Conservation (phyloP, 2,329 filamentous ascomycete genomes). For the Chaetomium olivaceum region DNA sequence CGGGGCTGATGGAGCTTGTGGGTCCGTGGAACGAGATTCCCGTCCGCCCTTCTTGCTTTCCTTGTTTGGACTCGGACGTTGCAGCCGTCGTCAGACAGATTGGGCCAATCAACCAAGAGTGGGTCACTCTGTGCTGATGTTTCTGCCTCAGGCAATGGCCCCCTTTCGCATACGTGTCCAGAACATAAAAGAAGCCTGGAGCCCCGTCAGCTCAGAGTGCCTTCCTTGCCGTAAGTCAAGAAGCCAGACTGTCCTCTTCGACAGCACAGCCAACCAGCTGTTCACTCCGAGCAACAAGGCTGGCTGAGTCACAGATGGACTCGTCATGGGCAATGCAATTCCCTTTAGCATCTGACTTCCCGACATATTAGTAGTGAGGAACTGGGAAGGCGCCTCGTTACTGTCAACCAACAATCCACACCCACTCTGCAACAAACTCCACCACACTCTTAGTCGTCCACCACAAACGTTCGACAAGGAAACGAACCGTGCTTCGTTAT, state of each 20-base stretch:
- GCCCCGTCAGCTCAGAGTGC: constrained; percentile 24
- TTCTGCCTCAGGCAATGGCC: constrained; percentile 32
- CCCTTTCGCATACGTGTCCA: constrained; percentile 33
- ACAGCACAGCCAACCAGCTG: constrained; percentile 27
- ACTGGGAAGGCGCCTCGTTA: constrained; percentile 43
- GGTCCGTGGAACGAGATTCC: constrained; percentile 18
- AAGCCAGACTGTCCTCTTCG: constrained; percentile 34
- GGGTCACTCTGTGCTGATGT: constrained; percentile 3
- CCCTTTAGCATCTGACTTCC: constrained; percentile 23
- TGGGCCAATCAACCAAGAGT: constrained; percentile 28
- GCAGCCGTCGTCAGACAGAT: constrained; percentile 25
- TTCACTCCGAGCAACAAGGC: constrained; percentile 26
- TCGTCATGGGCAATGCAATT: constrained; percentile 35
- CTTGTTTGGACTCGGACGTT: constrained; percentile 30
- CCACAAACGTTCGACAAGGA: constrained; percentile 21
- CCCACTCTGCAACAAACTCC: constrained; percentile 15
- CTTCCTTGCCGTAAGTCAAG: constrained; percentile 17
- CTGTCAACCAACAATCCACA: constrained; percentile 32
- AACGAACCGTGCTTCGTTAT: constrained; percentile 2
- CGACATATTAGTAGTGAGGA: constrained; percentile 42
- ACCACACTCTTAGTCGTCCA: constrained; percentile 16
- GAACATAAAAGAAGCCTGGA: constrained; percentile 35
- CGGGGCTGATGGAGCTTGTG: constrained; percentile 3
- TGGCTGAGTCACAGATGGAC: constrained; percentile 31
- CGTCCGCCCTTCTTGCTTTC: constrained; percentile 23